Evolutionary conservation across 1,139 yeast species (phyloP).

Genomic region (Protomyces inouyei): DNA sequence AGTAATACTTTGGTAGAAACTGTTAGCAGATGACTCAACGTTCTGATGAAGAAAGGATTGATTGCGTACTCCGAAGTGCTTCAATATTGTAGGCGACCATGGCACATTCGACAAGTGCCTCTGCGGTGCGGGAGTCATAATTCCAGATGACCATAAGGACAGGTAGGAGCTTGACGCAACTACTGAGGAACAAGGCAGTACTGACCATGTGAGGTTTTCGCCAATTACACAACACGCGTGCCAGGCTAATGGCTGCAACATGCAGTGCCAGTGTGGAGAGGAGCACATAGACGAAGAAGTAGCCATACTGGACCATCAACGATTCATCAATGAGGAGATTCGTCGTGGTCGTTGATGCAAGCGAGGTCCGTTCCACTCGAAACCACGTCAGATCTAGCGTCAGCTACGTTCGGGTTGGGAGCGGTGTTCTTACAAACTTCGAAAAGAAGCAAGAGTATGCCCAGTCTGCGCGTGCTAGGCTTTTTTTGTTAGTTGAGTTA

Average conservation of each 20-base stretch:
- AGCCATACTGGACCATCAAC: conserved; percentile 57
- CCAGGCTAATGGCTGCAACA: conserved; percentile 46
- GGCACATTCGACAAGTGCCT: conserved; percentile 55
- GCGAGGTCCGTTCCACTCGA: conserved; percentile 60
- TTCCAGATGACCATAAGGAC: conserved; percentile 97
- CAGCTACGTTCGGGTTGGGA: not conserved
- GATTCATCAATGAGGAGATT: conserved; percentile 44
- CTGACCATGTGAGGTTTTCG: conserved; percentile 45
- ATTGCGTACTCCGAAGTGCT: conserved; percentile 43
- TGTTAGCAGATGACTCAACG: no score
- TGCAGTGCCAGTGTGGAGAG: conserved; percentile 57
- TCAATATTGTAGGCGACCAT: conserved; percentile 63
- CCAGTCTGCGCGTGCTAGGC: conserved; percentile 40
- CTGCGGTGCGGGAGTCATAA: conserved; percentile 70
- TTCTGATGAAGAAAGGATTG: not conserved
- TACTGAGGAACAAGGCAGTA: conserved; percentile 58
- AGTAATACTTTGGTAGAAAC: conserved; percentile 3
- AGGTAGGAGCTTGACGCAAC: conserved; percentile 67
- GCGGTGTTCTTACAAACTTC: conserved; percentile 50
- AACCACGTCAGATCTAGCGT: conserved; percentile 75
- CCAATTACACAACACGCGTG: conserved; percentile 42
- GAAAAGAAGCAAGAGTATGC: conserved; percentile 66
- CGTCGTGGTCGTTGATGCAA: not conserved
- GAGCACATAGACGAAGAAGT: conserved; percentile 59
- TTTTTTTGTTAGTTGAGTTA: not conserved